These are phyloP conservation scores for Pythium scleroteichum DNA, from an alignment of 352 stramenopile genomes.

Conservation along the genomic window DNA sequence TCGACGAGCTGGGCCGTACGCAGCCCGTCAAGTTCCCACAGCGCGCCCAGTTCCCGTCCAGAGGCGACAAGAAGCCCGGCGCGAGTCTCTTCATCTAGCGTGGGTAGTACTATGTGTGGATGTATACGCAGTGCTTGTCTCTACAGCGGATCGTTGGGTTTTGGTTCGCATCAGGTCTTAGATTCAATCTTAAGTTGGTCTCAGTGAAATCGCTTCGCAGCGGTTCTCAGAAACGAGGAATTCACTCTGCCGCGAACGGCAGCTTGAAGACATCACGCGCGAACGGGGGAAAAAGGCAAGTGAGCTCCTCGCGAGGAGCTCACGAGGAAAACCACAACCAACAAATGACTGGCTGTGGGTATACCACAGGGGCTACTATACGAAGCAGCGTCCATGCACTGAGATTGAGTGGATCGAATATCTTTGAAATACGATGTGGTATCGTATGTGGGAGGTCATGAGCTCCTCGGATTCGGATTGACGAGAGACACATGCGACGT, in stretches of 20 bases:
- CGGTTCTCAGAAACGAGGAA: slow-evolving; percentile 91
- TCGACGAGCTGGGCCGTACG: slow-evolving; percentile 18
- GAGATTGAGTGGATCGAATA: not conserved
- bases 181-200: slow-evolving; percentile 78
- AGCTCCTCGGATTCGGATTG: too few relatives aligned
- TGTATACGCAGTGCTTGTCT: too few relatives aligned
- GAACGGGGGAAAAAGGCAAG: slow-evolving; percentile 1
- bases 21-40: slow-evolving; percentile 22
- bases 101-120: slow-evolving; percentile 8
- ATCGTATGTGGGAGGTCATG: too few relatives aligned
- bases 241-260: slow-evolving; percentile 65
- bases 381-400: not conserved
- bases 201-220: slow-evolving; percentile 87
- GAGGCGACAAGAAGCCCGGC: not conserved
- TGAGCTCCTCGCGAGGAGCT: not conserved
- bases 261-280: slow-evolving; percentile 82
- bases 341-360: slow-evolving; percentile 26
- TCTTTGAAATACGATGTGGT: not conserved
- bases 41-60: slow-evolving; percentile 16
- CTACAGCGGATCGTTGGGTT: too few relatives aligned
- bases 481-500: too few relatives aligned
- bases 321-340: not conserved
- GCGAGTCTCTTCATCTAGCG: slow-evolving; percentile 1
- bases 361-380: slow-evolving; percentile 7
- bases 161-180: slow-evolving; percentile 77